Conservation (phyloP, 1,284 basidiomycete species). For the Ceratobasidium theobromae region DNA sequence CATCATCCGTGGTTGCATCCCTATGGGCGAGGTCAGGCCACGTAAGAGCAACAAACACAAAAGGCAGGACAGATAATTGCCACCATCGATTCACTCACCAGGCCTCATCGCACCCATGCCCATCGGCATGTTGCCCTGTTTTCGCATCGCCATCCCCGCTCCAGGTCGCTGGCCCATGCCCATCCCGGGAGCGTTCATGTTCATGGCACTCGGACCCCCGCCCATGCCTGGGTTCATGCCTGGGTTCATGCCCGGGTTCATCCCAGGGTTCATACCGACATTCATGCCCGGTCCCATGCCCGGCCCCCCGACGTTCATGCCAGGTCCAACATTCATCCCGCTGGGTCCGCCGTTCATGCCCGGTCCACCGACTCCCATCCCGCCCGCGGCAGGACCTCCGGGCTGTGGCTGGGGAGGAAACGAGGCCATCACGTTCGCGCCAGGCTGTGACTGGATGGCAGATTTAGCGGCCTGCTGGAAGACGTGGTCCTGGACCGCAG, state of each 20-base stretch:
- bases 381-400: background rate
- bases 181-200: slow-evolving; percentile 3
- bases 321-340: background rate
- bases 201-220: background rate
- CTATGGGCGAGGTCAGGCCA: background rate
- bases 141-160: background rate
- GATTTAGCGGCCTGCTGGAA: slow-evolving; percentile 17
- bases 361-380: background rate
- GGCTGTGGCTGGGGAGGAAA: background rate
- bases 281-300: background rate
- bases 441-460: slow-evolving; percentile 24
- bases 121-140: background rate
- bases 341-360: background rate
- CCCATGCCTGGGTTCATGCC: background rate
- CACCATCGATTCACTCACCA: background rate
- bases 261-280: background rate
- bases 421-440: slow-evolving; percentile 19
- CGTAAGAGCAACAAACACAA: background rate
- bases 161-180: background rate
- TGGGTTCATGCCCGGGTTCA: background rate
- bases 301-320: background rate
- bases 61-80: background rate
- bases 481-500: slow-evolving; percentile 3
- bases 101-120: slow-evolving; percentile 6
- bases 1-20: slow-evolving; percentile 16